A percentile compares a stretch with the other conserved stretches of the same genome.
phyloP scores from a whole-genome alignment of 129 eudicot genomes.

The Artemisia argyi region DNA sequence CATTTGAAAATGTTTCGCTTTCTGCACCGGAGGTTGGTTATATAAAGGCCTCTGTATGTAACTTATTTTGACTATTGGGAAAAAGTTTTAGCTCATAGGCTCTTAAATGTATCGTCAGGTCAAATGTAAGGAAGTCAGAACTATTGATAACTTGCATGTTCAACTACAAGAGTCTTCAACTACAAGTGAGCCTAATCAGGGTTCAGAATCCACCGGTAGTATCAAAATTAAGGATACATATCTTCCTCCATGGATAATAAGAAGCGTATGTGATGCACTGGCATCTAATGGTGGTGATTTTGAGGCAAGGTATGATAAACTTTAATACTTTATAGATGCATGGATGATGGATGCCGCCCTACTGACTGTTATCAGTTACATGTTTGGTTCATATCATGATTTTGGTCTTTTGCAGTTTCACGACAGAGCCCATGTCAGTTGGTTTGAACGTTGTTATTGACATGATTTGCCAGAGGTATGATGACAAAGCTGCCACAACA shows the following conservation, averaged over 20 bases:
- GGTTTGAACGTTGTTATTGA: conserved; percentile 68
- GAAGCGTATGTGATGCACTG: conserved; percentile 50
- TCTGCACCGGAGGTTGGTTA: conserved; percentile 68
- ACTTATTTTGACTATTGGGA: neutral
- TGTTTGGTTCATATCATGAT: neutral
- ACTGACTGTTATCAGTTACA: neutral
- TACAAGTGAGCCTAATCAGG: conserved; percentile 34
- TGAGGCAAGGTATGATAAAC: conserved; percentile 57
- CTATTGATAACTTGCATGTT: conserved; percentile 39
- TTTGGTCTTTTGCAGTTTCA: conserved; percentile 49
- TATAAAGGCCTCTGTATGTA: neutral
- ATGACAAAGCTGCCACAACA: neutral
- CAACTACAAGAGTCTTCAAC: conserved; percentile 15
- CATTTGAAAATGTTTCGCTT: conserved; percentile 73
- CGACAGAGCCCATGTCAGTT: conserved; percentile 45
- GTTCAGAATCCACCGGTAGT: conserved; percentile 46
- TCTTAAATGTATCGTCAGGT: conserved; percentile 41
- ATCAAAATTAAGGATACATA: conserved; percentile 58
- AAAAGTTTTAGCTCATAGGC: neutral
- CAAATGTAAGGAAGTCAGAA: conserved; percentile 63
- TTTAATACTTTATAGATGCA: neutral
- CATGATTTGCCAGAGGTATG: conserved; percentile 1
- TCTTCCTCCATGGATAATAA: conserved; percentile 69
- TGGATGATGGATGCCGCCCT: no score
- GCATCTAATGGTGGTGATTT: conserved; percentile 50